Percentiles rank a stretch among this genome's conserved stretches.
Conservation (phyloP, 2,329 filamentous ascomycete species). For the Knoxdaviesia capensis region DNA sequence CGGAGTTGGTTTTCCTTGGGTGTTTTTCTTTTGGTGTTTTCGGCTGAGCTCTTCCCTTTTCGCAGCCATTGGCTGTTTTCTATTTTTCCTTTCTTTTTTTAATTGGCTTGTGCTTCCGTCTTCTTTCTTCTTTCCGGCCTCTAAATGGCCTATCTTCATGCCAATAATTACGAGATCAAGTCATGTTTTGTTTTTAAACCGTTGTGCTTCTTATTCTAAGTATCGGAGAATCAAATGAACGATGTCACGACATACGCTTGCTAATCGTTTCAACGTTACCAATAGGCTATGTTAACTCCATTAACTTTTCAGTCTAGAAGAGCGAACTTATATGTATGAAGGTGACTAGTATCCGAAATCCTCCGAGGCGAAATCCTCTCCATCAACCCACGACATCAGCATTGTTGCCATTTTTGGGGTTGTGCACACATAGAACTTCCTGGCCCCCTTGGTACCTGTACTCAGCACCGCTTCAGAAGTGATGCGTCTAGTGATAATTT, state of each 20-base stretch:
- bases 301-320: too few species aligned
- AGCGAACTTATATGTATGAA: too few species aligned
- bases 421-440: conserved; percentile 32
- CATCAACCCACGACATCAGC: conserved; percentile 29
- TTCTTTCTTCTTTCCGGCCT: neutral
- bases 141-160: neutral
- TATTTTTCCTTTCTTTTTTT: neutral
- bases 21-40: neutral
- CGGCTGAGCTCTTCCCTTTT: neutral
- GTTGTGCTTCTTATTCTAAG: too few species aligned
- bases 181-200: too few species aligned
- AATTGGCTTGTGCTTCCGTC: neutral
- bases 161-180: conserved; percentile 11
- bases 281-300: too few species aligned
- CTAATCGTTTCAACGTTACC: too few species aligned
- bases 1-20: neutral
- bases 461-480: conserved; percentile 19
- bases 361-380: conserved; percentile 34
- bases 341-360: conserved; percentile 31
- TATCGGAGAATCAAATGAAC: too few species aligned
- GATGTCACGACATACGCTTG: too few species aligned
- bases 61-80: too few species aligned
- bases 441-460: conserved; percentile 17
- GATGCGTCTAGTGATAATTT: conserved; percentile 18
- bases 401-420: conserved; percentile 18